Evolutionary conservation across 75 land plant genomes (phyloP).

Genomic region (Larix kaempferi): DNA sequence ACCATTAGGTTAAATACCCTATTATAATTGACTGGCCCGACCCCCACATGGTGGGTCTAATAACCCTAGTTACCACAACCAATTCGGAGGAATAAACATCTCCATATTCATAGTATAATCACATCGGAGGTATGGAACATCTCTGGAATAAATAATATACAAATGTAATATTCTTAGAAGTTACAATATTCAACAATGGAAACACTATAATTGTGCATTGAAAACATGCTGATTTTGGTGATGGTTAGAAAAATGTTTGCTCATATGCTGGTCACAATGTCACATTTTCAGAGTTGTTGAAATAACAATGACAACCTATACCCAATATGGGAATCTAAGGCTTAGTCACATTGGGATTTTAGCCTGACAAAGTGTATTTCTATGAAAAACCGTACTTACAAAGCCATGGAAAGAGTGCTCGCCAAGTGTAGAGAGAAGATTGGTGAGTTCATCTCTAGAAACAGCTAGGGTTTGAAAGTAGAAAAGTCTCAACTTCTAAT

Average conservation of each 20-base stretch:
- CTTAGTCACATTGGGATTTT: not conserved
- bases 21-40: too few species aligned
- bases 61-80: too few species aligned
- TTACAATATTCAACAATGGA: too few species aligned
- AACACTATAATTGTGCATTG: not conserved
- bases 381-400: conserved; percentile 17
- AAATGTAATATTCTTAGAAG: too few species aligned
- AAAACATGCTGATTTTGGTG: not conserved
- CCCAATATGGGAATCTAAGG: not conserved
- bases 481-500: too few species aligned
- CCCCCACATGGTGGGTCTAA: too few species aligned
- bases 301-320: not conserved
- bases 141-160: too few species aligned
- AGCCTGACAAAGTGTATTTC: not conserved
- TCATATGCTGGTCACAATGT: not conserved
- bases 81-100: too few species aligned
- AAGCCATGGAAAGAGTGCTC: conserved; percentile 49
- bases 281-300: not conserved
- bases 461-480: conserved; percentile 80
- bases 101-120: too few species aligned
- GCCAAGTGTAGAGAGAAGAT: conserved; percentile 79
- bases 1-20: too few species aligned
- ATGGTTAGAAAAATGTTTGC: not conserved
- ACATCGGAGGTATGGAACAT: too few species aligned
- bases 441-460: conserved; percentile 71